Percentiles rank a stretch among this genome's conserved stretches.
These are phyloP conservation scores for Quercus cerris DNA, from an alignment of 306 rosid species.

Conservation along the genomic window DNA sequence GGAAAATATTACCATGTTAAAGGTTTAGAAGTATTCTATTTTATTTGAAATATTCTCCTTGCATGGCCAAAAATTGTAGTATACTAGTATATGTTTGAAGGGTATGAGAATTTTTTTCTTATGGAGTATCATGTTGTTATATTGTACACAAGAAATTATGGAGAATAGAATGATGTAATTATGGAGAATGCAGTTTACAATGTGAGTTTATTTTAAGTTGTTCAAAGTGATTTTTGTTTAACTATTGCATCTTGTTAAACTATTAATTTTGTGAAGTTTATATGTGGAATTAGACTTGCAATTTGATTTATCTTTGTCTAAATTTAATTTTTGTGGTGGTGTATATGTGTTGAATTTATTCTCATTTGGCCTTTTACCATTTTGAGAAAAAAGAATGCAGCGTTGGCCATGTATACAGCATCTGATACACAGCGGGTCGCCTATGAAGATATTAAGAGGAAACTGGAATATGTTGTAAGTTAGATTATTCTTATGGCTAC, in stretches of 20 bases:
- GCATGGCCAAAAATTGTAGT: not conserved
- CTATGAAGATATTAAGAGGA: constrained; percentile 55
- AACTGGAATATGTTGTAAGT: constrained; percentile 75
- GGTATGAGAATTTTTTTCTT: too few relatives aligned
- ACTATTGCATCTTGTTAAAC: not conserved
- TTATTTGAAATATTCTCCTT: too few relatives aligned
- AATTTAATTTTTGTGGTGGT: not conserved
- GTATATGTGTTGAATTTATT: not conserved
- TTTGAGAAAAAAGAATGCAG: constrained; percentile 8
- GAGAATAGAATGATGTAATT: too few relatives aligned
- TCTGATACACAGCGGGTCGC: constrained; percentile 18
- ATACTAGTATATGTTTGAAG: too few relatives aligned
- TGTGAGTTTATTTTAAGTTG: not conserved
- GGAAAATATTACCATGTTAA: too few relatives aligned
- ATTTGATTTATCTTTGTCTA: not conserved
- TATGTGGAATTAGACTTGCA: not conserved
- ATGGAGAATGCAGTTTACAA: too few relatives aligned
- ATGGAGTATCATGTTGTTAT: too few relatives aligned
- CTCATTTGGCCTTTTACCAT: constrained; percentile 4
- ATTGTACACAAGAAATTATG: too few relatives aligned
- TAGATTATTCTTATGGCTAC: constrained; percentile 1
- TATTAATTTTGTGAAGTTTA: not conserved
- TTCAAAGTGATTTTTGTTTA: not conserved
- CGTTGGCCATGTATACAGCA: constrained; percentile 23
- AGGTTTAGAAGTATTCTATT: too few relatives aligned